A percentile compares a stretch with the other conserved stretches of the same genome.
phyloP scores from a whole-genome alignment of 1,139 yeast genomes.

The Sugiyamaella sp. region DNA sequence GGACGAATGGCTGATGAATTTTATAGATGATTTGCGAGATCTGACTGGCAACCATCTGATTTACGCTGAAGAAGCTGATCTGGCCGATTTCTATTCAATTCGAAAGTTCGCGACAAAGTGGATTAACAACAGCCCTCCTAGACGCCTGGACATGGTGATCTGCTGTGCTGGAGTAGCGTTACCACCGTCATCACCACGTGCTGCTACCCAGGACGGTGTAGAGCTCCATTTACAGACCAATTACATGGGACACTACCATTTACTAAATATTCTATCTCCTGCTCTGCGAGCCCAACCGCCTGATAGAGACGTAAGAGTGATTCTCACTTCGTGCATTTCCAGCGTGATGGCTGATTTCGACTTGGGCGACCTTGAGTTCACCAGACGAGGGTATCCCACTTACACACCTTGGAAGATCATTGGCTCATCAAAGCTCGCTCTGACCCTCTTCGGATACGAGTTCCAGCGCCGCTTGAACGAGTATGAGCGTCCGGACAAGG shows the following conservation, averaged over 20 bases:
- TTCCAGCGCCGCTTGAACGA: constrained; percentile 64
- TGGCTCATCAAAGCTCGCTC: constrained; percentile 78
- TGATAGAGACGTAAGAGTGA: constrained; percentile 85
- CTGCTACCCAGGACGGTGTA: constrained; percentile 73
- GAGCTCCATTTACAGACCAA: constrained; percentile 85
- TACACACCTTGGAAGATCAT: constrained; percentile 71
- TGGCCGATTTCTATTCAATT: constrained; percentile 72
- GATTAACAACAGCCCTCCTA: constrained; percentile 89
- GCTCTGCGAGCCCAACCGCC: constrained; percentile 87
- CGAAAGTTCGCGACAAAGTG: constrained; percentile 91
- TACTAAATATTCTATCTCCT: constrained; percentile 77
- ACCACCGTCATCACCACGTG: constrained; percentile 66
- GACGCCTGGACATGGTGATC: constrained; percentile 84
- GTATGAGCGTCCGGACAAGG: constrained; percentile 65
- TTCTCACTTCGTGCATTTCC: constrained; percentile 74
- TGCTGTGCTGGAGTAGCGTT: constrained; percentile 85
- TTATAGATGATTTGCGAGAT: constrained; percentile 74
- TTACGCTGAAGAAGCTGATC: constrained; percentile 87
- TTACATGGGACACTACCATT: constrained; percentile 77
- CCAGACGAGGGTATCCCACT: constrained; percentile 59
- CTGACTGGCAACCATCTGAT: constrained; percentile 70
- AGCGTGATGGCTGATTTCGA: constrained; percentile 74
- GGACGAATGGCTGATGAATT: constrained; percentile 80
- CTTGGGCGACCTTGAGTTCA: constrained; percentile 68
- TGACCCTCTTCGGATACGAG: constrained; percentile 74